Evolutionary conservation across 1,284 basidiomycete species (phyloP), one percentile per base, ranked within the genome.

Genomic region (Ceratorhiza oryzae-sativae): DNA sequence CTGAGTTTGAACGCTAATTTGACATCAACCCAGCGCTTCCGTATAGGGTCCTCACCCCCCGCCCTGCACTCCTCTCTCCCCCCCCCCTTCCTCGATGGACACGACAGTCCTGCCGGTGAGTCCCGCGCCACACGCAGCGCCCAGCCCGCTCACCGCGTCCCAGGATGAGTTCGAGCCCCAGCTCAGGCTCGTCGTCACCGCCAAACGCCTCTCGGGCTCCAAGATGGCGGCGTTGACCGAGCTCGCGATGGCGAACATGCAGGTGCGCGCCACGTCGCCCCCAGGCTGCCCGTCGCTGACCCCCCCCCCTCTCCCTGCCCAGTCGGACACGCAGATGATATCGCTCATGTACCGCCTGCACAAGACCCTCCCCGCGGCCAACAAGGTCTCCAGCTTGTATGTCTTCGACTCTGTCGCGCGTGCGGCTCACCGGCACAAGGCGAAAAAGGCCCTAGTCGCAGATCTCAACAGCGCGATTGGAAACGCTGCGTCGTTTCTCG

Each of bases 401-500:
- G 88, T 90, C 51, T 93, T 97, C 79, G 95, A 97, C 81, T 92
- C 94, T 18, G 85, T 97, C 73, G 87, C 92, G 53, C 88, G 95
- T 71, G 93, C 90, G 18, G 93, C 93, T 39, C 63, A 67, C 51
- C 48, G 63, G 23, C n/a, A 85, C 87, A 74, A 83, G 83, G 74
- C 84, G 78, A 94, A 93, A 79, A 86, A 88, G 65, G 83, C 83
- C 71, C 80, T 87, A 20, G 82, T 84, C 75, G 86, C 84, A 73
- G 86, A 90, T 74, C 77, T 84, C 20, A 84, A 84, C 63, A 81
- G 85, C 25, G 81, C 82, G 60, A 86, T 85, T 74, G 92, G 92
- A 61, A 94, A 93, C 78, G 85, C 86, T 77, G 88, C 90, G 12
- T 90, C 91, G 1, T 94, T 97, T 80, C 81, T 97, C 60, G 83